Base-by-base conservation (phyloP, 495 filamentous ascomycete genomes). In the Penicillium maclennaniae region DNA sequence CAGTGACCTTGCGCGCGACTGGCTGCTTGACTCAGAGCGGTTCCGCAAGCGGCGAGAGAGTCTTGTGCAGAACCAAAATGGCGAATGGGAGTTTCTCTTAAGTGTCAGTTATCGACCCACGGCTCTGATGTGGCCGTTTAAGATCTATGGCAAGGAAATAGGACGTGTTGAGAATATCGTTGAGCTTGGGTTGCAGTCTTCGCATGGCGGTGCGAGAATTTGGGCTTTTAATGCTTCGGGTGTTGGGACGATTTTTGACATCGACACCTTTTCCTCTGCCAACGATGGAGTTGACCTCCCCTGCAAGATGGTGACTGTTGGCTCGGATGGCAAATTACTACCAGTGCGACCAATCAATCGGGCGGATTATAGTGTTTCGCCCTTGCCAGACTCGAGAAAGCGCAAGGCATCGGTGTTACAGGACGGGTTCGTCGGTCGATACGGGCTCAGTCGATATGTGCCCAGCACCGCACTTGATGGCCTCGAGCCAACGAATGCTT, bases 71-170 rank as follows among this genome's bases (percentile, higher is more conserved):
- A 70, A 69, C 34, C 67, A 72, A 43, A 75, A 71, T 28, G 67
- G 66, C 7, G 67, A 73, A 45, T 72, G 70, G 70, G 69, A 74
- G 43, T 75, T 70, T 44, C 51, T 71, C 31, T 66, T 69, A 28
- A 71, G 65, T 47, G 62, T 66, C 12, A 63, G 63, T 26, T 72
- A 70, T 36, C 57, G 64, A 19, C 64, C 72, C 0, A 66, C 71
- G 7, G 56, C 65, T 4, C 68, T 68, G 67, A 65, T 69, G 60
- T 70, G 74, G 73, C 66, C 73, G 14, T 69, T 72, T 17, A 74
- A 73, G 48, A 67, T 75, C 8, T 69, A 73, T 43, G 71, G 71
- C 15, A 75, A 72, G 56, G 69, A 74, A 34, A 73, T 75, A 9
- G 72, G 71, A 0, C 61, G 60, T 15, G 65, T 74, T 20, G 56